phyloP scores from a whole-genome alignment of 164 flowering plant species.

The Nelumbo lutea region DNA sequence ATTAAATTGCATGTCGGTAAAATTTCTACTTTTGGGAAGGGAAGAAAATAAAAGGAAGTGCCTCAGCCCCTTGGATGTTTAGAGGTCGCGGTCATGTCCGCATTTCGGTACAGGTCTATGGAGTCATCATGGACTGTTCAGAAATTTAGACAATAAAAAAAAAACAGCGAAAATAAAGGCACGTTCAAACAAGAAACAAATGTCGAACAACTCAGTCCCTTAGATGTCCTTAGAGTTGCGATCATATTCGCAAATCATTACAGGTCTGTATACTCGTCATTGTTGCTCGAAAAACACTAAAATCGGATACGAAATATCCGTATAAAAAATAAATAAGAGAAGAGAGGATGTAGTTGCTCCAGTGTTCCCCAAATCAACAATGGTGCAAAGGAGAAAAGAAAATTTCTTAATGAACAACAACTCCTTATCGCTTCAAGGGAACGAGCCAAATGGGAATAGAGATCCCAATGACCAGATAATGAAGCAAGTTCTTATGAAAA shows the following conservation, averaged over 20 bases:
- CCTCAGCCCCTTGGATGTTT: slow-evolving; percentile 30
- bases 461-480: slow-evolving; percentile 16
- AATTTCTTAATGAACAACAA: not conserved
- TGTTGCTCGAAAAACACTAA: not conserved
- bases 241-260: slow-evolving; percentile 47
- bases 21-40: not conserved
- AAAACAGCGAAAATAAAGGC: not conserved
- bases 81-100: slow-evolving; percentile 15
- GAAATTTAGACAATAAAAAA: not conserved
- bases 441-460: slow-evolving; percentile 14
- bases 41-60: not conserved
- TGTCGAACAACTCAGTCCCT: slow-evolving; percentile 37
- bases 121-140: slow-evolving; percentile 20
- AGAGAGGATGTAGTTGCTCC: not conserved
- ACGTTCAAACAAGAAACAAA: not conserved
- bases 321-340: not conserved
- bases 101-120: slow-evolving; percentile 30
- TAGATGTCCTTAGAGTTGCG: slow-evolving; percentile 49
- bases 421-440: slow-evolving; percentile 24
- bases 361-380: not conserved
- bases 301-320: not conserved
- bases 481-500: slow-evolving; percentile 8
- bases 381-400: not conserved
- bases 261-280: slow-evolving; percentile 44
- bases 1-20: not conserved